Evolutionary conservation across 2,329 filamentous ascomycete species (phyloP), one percentile per base, ranked within the genome.

Genomic region (Fusarium coffeatum): DNA sequence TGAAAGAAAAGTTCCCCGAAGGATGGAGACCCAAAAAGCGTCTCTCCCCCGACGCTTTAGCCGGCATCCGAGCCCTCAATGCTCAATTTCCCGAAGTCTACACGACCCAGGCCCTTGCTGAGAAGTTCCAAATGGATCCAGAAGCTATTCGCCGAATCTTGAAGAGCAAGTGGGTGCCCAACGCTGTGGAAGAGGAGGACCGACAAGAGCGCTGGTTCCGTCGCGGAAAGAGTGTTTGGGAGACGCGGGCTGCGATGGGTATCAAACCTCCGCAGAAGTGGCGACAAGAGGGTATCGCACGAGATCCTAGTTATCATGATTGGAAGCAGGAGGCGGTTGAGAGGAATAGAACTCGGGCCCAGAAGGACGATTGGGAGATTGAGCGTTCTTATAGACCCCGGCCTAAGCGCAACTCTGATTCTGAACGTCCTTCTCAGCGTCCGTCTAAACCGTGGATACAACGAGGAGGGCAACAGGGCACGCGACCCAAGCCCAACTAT

Each of bases 111-210:
- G 86, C 89, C 34, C 88, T 98, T 16, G 89, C 95, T 1, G 77
- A 89, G 2, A 89, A 93, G 72, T 99, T 98, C 80, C 86, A 94
- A 78, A 85, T 98, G n/a, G 94, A 93, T 1, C 85, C 92, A 4
- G 96, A 99, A 78, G 93, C 90, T 1, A 92, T 98, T 63, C 89
- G 94, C 13, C 88, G 96, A 37, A 97, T 99, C 55, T 82, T 99
- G 66, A 93, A 88, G 82, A 89, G 88, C 78, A 94, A 93, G 64
- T 96, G 93, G 90, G 80, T 81, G 73, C 90, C 92, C 6, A 83
- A 77, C 10, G 83, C 85, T 27, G 85, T 89, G 55, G 86, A 90
- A 74, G 87, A 89, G 65, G 77, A 84, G 64, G 81, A 86, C 5
- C 84, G 89, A 57, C 86, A 89, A 75, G 80, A 83, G 71, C 82